These are phyloP conservation scores for Metarhizium brunneum DNA, from an alignment of 2,329 filamentous ascomycete genomes.

Conservation along the genomic window DNA sequence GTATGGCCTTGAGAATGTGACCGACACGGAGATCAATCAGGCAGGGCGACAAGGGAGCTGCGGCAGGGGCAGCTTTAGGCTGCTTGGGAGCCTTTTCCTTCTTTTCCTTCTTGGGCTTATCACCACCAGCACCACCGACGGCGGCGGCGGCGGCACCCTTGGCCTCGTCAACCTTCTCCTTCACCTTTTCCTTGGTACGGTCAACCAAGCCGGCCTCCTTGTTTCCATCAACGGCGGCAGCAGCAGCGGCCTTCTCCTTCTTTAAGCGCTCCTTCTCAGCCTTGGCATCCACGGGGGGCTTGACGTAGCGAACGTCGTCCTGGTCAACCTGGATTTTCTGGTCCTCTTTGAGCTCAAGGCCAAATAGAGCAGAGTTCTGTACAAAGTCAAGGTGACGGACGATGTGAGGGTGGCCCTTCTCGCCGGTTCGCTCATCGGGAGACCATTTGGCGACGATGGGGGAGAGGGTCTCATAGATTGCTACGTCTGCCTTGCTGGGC, in stretches of 20 bases:
- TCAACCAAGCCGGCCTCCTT: conserved; percentile 42
- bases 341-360: conserved; percentile 55
- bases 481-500: conserved; percentile 78
- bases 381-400: conserved; percentile 91
- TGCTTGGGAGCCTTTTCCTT: conserved; percentile 80
- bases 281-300: conserved; percentile 82
- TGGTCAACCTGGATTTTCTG: conserved; percentile 74
- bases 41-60: conserved; percentile 70
- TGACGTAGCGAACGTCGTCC: conserved; percentile 75
- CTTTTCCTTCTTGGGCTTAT: conserved; percentile 70
- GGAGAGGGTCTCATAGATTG: conserved; percentile 70
- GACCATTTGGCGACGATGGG: conserved; percentile 72
- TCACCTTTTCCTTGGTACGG: conserved; percentile 50
- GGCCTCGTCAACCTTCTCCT: conserved; percentile 45
- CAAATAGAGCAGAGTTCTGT: conserved; percentile 74
- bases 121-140: conserved; percentile 13
- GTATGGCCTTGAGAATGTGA: conserved; percentile 91
- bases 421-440: conserved; percentile 77
- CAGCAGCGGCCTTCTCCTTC: conserved; percentile 79
- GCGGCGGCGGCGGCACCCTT: conserved; percentile 27
- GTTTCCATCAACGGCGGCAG: conserved; percentile 34
- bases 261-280: conserved; percentile 94
- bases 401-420: conserved; percentile 82
- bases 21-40: conserved; percentile 94
- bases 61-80: conserved; percentile 54